A percentile compares a stretch with the other conserved stretches of the same genome.
Conservation (phyloP, 202 grass and related monocot species). For the Tripidium arundinaceum region DNA sequence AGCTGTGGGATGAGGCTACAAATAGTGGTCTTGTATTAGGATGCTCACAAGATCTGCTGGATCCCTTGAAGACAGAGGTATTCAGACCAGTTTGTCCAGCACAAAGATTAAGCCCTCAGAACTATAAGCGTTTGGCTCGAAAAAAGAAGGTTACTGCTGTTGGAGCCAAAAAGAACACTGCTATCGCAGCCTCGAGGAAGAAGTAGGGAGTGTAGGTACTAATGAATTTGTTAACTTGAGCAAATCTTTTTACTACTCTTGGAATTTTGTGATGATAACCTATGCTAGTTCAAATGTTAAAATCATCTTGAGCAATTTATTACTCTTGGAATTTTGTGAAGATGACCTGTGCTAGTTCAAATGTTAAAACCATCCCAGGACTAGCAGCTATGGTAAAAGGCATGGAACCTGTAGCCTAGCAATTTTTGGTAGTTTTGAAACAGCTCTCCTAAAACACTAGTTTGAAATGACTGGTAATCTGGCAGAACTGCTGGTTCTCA, state of each 20-base stretch:
- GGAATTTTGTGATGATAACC: constrained; percentile 10
- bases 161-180: constrained; percentile 24
- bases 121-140: constrained; percentile 24
- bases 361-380: neutral
- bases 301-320: no score
- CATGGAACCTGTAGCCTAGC: neutral
- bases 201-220: constrained; percentile 42
- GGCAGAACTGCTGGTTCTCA: neutral
- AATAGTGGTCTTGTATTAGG: constrained; percentile 41
- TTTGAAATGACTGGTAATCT: constrained; percentile 13
- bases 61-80: constrained; percentile 64
- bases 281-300: neutral
- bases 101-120: constrained; percentile 33
- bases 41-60: constrained; percentile 59
- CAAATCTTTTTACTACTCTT: neutral
- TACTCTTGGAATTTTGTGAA: no score
- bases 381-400: neutral
- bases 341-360: no score
- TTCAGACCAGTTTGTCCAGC: constrained; percentile 39
- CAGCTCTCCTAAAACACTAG: neutral
- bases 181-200: neutral
- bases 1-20: constrained; percentile 61
- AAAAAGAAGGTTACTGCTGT: constrained; percentile 31
- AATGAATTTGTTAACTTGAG: neutral
- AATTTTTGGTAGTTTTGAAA: constrained; percentile 9